These are phyloP conservation scores for Brassica juncea DNA, from an alignment of 345 rosid species.

Conservation along the genomic window DNA sequence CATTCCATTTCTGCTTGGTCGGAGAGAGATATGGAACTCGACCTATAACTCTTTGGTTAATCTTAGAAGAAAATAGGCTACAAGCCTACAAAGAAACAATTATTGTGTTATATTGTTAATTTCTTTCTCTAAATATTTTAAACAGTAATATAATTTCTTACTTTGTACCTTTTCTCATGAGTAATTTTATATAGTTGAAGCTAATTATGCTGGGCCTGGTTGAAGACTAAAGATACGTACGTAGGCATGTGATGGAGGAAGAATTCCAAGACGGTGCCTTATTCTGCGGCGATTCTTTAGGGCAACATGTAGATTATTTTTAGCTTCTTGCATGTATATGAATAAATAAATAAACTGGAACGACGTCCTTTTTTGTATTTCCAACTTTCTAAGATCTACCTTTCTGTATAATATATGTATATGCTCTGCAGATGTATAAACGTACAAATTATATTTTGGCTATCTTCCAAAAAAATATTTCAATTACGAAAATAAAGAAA, in stretches of 20 bases:
- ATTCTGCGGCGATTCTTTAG: constrained; percentile 61
- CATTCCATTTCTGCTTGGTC: background rate
- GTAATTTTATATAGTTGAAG: background rate
- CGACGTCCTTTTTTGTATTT: background rate
- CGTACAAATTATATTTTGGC: background rate
- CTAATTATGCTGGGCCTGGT: constrained; percentile 12
- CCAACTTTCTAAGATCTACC: background rate
- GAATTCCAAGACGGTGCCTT: constrained; percentile 59
- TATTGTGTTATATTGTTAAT: background rate
- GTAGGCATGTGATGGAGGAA: constrained; percentile 46
- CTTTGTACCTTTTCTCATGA: background rate
- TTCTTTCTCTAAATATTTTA: background rate
- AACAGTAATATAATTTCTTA: background rate
- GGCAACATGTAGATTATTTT: constrained; percentile 37
- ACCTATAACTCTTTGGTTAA: background rate
- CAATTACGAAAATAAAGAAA: background rate
- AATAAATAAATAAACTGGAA: background rate
- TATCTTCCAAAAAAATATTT: background rate
- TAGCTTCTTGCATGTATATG: constrained; percentile 27
- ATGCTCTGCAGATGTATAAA: background rate
- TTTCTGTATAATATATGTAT: background rate
- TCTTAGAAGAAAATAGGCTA: background rate
- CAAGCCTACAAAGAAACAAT: background rate
- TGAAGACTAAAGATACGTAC: constrained; percentile 29
- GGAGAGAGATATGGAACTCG: background rate